Conservation (phyloP, 2,329 filamentous ascomycete species). For the Alternaria brassicicola region DNA sequence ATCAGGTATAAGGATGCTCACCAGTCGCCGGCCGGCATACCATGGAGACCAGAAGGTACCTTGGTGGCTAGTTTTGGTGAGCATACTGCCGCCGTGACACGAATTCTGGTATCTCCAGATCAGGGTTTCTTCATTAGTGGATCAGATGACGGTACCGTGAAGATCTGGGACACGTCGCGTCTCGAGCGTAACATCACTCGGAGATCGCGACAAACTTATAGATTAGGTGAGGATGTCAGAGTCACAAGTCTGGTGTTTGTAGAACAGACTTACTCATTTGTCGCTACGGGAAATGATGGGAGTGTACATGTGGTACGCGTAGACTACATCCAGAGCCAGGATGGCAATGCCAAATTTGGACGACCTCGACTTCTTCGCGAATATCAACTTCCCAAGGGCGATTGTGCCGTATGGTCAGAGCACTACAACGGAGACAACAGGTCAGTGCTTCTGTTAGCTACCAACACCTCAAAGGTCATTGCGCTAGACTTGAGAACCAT, state of each 20-base stretch:
- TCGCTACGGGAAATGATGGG: constrained; percentile 88
- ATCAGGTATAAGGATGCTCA: constrained; percentile 62
- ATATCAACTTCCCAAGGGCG: constrained; percentile 74
- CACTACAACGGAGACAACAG: constrained; percentile 83
- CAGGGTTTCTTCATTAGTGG: constrained; percentile 94
- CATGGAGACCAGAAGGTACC: constrained; percentile 83
- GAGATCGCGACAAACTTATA: constrained; percentile 84
- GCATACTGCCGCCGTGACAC: constrained; percentile 80
- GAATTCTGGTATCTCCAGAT: constrained; percentile 82
- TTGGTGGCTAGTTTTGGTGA: constrained; percentile 89
- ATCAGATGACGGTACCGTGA: constrained; percentile 88
- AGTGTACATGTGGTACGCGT: constrained; percentile 83
- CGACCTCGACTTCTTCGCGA: constrained; percentile 74
- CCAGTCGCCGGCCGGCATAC: constrained; percentile 56
- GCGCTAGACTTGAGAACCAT: constrained; percentile 88
- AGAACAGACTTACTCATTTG: constrained; percentile 90
- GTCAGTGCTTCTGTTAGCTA: constrained; percentile 85
- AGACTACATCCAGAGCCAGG: constrained; percentile 64
- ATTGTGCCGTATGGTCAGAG: constrained; percentile 88
- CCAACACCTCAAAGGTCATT: constrained; percentile 81
- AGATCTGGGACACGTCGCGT: constrained; percentile 89
- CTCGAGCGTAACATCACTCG: constrained; percentile 91
- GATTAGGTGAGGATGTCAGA: constrained; percentile 71
- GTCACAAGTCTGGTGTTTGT: constrained; percentile 88
- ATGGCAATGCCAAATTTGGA: constrained; percentile 70